Base-by-base conservation (phyloP, 371 early-diverging fungal genomes). In the Mortierella sp. region DNA sequence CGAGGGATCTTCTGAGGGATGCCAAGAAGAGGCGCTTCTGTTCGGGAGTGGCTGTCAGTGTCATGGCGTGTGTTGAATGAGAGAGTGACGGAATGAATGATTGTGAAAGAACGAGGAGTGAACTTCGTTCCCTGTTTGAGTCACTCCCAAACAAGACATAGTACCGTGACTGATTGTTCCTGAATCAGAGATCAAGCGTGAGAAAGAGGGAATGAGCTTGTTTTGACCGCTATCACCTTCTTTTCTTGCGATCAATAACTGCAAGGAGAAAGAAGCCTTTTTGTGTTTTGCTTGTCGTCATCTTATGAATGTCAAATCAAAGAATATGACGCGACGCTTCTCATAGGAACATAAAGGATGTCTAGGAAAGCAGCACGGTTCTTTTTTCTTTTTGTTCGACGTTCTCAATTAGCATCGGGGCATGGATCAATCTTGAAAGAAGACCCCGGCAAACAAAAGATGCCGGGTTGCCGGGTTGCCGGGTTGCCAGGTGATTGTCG, bases 11-110 rank as follows among this genome's bases (percentile, higher is more conserved):
- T 31, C 77, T 81, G 40, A 85, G 81, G 57, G 86, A 81, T 1
- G 70, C 54, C 55, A 85, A 28, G 46, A 85, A 85, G 81, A 81
- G 76, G 48, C 77, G 76, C 61, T 81, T 85, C 54, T 85, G 86
- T 44, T 85, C 76, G 5, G 59, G 19, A 0, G 78, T 77, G 31
- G 75, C 6, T 0, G 78, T 77, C 19, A 55, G 73, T 8, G 61
- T 69, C 73, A 79, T 79, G 53, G 77, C 46, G 50, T 64, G 21
- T 44, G 61, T 48, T 46, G 37, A 61, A 74, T 61, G 61, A 34
- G 59, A 53, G 40, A 21, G 54, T 28, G 31, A 5, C 21, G 8
- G 2, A 37, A 13, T 40, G 14, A 26, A 57, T n/a, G 50, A 16
- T 50, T 54, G n/a, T 24, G 21, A 34, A 34, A 6, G 59, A 34